These are phyloP conservation scores for Pichia nanzhaoensis DNA, from an alignment of 805 yeast species.

Conservation along the genomic window DNA sequence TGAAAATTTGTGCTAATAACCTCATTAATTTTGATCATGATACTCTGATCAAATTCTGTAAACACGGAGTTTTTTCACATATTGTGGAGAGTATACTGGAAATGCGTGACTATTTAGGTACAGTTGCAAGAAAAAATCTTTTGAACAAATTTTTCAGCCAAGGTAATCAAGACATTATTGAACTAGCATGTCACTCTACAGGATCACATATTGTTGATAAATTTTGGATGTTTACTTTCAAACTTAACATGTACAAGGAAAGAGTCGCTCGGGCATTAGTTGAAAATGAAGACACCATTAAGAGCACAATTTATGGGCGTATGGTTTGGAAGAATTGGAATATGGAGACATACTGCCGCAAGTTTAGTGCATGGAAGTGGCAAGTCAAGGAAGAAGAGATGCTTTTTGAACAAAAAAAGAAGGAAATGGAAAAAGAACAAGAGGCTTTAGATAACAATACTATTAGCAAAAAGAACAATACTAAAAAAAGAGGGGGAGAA, in stretches of 20 bases:
- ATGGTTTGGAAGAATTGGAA: slow-evolving; percentile 95
- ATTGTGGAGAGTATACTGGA: slow-evolving; percentile 65
- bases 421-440: neutral
- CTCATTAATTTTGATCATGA: slow-evolving; percentile 55
- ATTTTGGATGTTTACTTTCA: slow-evolving; percentile 71
- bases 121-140: slow-evolving; percentile 53
- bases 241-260: slow-evolving; percentile 79
- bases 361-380: slow-evolving; percentile 77
- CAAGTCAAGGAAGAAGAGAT: slow-evolving; percentile 48
- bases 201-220: slow-evolving; percentile 89
- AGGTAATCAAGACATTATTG: slow-evolving; percentile 57
- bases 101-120: slow-evolving; percentile 37
- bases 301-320: slow-evolving; percentile 82
- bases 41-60: slow-evolving; percentile 64
- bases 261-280: slow-evolving; percentile 66
- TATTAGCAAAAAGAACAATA: too few species aligned
- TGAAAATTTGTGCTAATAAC: slow-evolving; percentile 52
- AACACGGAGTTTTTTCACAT: slow-evolving; percentile 87
- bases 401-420: slow-evolving; percentile 21
- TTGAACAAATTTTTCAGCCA: slow-evolving; percentile 53
- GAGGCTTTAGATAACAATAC: too few species aligned
- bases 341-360: slow-evolving; percentile 70
- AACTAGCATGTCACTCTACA: slow-evolving; percentile 73
- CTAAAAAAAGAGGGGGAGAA: neutral
- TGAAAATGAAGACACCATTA: slow-evolving; percentile 57